Evolutionary conservation across 2,329 filamentous ascomycete genomes (phyloP).

Genomic region (Sporothrix schenckii): DNA sequence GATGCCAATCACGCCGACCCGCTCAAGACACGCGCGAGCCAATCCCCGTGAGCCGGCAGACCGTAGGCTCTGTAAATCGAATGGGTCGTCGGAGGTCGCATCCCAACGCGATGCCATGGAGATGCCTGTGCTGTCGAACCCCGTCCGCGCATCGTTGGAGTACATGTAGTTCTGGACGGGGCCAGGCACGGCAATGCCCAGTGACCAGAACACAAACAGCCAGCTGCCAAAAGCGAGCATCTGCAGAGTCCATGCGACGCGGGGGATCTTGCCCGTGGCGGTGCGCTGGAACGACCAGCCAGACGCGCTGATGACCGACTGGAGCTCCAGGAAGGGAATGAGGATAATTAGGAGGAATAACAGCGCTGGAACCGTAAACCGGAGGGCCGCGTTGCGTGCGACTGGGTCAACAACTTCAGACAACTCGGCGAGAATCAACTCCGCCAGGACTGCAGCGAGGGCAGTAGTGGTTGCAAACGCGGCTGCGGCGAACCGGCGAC

Average conservation of each 20-base stretch:
- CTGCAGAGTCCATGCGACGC: conserved; percentile 67
- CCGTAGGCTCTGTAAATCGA: conserved; percentile 26
- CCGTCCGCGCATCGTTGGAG: conserved; percentile 37
- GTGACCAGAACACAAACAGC: conserved; percentile 75
- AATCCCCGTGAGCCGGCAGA: conserved; percentile 40
- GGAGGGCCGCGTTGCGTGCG: conserved; percentile 69
- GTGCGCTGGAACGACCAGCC: conserved; percentile 67
- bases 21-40: conserved; percentile 61
- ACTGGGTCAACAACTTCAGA: conserved; percentile 70
- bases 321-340: conserved; percentile 78
- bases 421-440: conserved; percentile 83
- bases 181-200: conserved; percentile 62
- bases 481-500: conserved; percentile 58
- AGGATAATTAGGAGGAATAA: conserved; percentile 72
- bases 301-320: conserved; percentile 60
- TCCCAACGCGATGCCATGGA: conserved; percentile 38
- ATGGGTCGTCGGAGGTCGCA: conserved; percentile 7
- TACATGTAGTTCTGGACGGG: conserved; percentile 37
- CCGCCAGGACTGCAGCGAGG: conserved; percentile 74
- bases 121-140: conserved; percentile 43
- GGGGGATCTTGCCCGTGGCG: conserved; percentile 58
- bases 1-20: conserved; percentile 83
- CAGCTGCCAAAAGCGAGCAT: conserved; percentile 65
- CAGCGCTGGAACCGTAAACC: conserved; percentile 69
- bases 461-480: conserved; percentile 78